These are phyloP conservation scores for Boletellus dicymbophilus DNA, from an alignment of 1,284 basidiomycete genomes.

Conservation along the genomic window DNA sequence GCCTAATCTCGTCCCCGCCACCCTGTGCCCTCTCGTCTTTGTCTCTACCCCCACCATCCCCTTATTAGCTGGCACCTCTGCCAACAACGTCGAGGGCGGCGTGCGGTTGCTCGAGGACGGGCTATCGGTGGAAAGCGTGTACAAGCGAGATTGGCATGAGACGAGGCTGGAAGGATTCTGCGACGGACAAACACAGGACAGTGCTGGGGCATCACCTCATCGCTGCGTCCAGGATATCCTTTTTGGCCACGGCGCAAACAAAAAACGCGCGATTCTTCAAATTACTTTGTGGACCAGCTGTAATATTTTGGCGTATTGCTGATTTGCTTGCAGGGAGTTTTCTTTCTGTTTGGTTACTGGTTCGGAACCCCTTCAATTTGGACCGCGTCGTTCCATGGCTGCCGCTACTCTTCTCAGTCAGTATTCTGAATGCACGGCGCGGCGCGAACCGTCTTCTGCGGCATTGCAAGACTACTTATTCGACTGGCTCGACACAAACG, in stretches of 20 bases:
- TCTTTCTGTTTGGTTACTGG: too few relatives aligned
- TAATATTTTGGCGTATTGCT: too few relatives aligned
- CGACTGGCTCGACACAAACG: constrained; percentile 81
- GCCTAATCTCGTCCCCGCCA: too few relatives aligned
- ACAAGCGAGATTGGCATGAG: constrained; percentile 76
- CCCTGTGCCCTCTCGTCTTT: too few relatives aligned
- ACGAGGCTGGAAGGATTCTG: constrained; percentile 40
- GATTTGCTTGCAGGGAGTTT: too few relatives aligned
- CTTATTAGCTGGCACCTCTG: too few relatives aligned
- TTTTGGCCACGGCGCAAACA: too few relatives aligned
- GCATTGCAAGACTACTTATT: constrained; percentile 75
- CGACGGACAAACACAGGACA: constrained; percentile 16
- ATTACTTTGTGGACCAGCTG: too few relatives aligned
- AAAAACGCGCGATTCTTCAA: too few relatives aligned
- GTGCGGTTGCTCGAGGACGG: constrained; percentile 66
- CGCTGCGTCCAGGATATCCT: too few relatives aligned
- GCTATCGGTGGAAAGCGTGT: constrained; percentile 59
- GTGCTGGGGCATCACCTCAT: too few relatives aligned
- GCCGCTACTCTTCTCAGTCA: constrained; percentile 74
- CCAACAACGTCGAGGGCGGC: constrained; percentile 48
- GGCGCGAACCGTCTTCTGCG: constrained; percentile 55
- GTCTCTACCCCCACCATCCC: too few relatives aligned
- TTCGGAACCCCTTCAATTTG: constrained; percentile 86
- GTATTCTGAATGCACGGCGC: constrained; percentile 66
- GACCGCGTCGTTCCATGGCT: constrained; percentile 83